Conservation (phyloP, 2,329 filamentous ascomycete genomes). For the Alternaria infectoria region DNA sequence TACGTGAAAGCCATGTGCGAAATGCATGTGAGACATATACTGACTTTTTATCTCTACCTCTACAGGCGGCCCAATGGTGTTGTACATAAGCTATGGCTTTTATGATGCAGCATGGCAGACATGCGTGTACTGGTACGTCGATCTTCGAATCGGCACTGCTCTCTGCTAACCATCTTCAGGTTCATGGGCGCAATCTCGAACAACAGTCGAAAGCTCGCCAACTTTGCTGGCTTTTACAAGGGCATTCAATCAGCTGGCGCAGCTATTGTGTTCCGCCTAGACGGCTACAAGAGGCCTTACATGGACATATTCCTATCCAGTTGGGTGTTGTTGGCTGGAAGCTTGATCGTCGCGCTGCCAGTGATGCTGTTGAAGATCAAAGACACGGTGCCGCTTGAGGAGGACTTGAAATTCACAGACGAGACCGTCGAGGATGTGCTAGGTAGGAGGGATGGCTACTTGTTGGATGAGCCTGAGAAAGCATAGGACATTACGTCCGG, state of each 20-base stretch:
- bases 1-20: background rate
- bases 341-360: conserved; percentile 75
- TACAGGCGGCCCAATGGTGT: conserved; percentile 71
- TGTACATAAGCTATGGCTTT: conserved; percentile 87
- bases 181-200: conserved; percentile 91
- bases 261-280: conserved; percentile 73
- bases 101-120: conserved; percentile 91
- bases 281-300: conserved; percentile 62
- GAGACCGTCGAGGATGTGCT: conserved; percentile 61
- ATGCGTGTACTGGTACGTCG: conserved; percentile 76
- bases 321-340: conserved; percentile 75
- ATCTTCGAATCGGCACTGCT: background rate
- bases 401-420: conserved; percentile 82
- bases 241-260: conserved; percentile 83
- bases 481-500: background rate
- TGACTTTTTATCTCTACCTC: background rate
- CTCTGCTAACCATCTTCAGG: conserved; percentile 52
- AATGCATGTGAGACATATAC: background rate
- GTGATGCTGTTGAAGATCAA: conserved; percentile 78
- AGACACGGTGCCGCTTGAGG: conserved; percentile 69
- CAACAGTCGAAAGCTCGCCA: conserved; percentile 85
- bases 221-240: conserved; percentile 88
- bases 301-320: conserved; percentile 73
- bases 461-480: background rate
- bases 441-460: background rate